Base-by-base conservation (phyloP, 2,329 filamentous ascomycete species). In the Aspergillus alliaceus region DNA sequence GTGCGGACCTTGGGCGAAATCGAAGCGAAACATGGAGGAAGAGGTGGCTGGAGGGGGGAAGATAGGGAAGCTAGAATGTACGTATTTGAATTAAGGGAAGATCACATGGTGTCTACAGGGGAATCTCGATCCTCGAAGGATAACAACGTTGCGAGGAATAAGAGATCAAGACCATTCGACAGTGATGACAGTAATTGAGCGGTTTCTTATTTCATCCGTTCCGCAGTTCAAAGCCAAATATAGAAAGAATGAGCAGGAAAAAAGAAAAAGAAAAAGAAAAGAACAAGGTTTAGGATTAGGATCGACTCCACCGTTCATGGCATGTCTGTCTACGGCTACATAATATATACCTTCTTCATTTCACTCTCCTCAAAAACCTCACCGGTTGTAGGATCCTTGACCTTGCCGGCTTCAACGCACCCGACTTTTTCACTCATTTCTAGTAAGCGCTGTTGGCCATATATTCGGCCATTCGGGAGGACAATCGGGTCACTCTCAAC, bases 271-370 rank as follows among this genome's bases (percentile, higher is more conserved):
- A 31, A 47, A 27, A 24, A 4, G 11, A 20, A 7, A 27, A 31
- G 24, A 18, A 12, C 24, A 27, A 15, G 24, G n/a, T n/a, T n/a
- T n/a, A 29, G 27, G 27, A 29, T 9, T 5, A 29, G 27, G 27
- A 29, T 9, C 27, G 9, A 9, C 27, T 29, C 5, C 27, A 29
- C 9, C 27, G 27, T 9, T 29, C 27, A 9, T 31, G 25, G 27
- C 18, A 18, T 12, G 20, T 25, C 27, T 15, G 20, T 32, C 22
- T 24, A 32, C 51, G 24, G 25, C 59, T 77, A 96, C 53, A 91
- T 91, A 58, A 98, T 96, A 71, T 88, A 99, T 22, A 98, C 92
- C 79, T 96, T 97, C 79, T 90, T 90, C 57, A 95, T 77, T 54
- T 85, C 80, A 1, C 81, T 80, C 53, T 81, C 77, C 1, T 80